Evolutionary conservation across 306 rosid species (phyloP), one percentile per base, ranked within the genome.

Genomic region (Ceratonia siliqua): DNA sequence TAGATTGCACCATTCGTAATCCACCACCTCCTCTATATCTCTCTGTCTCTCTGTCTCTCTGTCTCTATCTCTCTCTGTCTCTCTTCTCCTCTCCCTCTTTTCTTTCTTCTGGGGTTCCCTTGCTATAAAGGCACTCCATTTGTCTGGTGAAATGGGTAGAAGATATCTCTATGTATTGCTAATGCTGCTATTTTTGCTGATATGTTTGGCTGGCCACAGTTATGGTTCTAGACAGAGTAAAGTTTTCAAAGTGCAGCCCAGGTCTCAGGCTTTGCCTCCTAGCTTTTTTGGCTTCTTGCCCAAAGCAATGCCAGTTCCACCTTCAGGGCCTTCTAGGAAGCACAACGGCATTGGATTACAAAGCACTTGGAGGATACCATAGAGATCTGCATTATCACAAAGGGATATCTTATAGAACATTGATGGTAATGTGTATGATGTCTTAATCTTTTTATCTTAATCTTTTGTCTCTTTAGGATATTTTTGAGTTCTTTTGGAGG

Each of bases 281-380:
- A 78, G 35, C 13, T 65, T 90, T 74, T 46, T 70, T 48, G 89
- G 89, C 17, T 90, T 78, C 64, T 73, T 89, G 57, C 98, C 96
- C 2, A 93, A 89, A 79, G 93, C 83, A 18, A 62, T 36, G 57
- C 90, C 90, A 32, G 72, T 90, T 15, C 97, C 98, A 22, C 91
- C 96, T 33, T 93, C 98, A n/a, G 92, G 90, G 9, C 98, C 98
- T 71, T 93, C 96, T 28, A 87, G 74, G 84, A 73, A 83, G 78
- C 96, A 91, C 85, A 91, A 93, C 65, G 57, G n/a, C 73, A 64
- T 90, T 69, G 90, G 93, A 14, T 76, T 91, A 45, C 80, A 73
- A 50, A 78, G 91, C 82, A 87, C 91, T n/a, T 17, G 15, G 27
- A 80, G 67, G 25, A 78, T 81, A 63, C 92, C 93, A 25, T 87